Evolutionary conservation across 306 rosid genomes (phyloP).

Genomic region (Begonia peltatifolia): DNA sequence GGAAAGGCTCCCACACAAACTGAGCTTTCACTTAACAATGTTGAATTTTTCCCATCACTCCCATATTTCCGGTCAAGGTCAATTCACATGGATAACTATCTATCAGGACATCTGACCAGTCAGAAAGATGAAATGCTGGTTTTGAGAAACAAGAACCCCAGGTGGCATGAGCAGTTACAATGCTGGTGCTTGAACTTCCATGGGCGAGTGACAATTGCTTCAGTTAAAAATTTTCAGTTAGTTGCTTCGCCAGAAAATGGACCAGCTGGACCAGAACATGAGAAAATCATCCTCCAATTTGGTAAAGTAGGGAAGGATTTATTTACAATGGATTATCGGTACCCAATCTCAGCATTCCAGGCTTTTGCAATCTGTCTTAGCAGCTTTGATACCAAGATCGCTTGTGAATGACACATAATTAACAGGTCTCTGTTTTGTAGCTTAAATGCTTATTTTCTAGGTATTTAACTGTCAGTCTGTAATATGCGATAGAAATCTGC

Average conservation of each 20-base stretch:
- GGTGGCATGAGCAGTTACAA: conserved; percentile 75
- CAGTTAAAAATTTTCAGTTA: conserved; percentile 65
- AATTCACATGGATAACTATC: conserved; percentile 24
- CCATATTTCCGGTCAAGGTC: conserved; percentile 45
- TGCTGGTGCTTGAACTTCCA: conserved; percentile 78
- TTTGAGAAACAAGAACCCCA: conserved; percentile 55
- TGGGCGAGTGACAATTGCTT: conserved; percentile 62
- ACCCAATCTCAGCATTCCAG: conserved; percentile 67
- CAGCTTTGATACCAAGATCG: conserved; percentile 74
- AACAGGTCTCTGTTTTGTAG: too few relatives aligned
- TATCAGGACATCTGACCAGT: conserved; percentile 30
- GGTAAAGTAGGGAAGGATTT: conserved; percentile 68
- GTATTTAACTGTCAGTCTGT: too few relatives aligned
- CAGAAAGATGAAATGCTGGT: conserved; percentile 38
- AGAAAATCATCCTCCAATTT: conserved; percentile 57
- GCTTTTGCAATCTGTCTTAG: conserved; percentile 77
- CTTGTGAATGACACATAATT: conserved; percentile 39
- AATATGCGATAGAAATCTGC: too few relatives aligned
- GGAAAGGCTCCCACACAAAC: conserved; percentile 60
- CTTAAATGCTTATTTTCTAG: too few relatives aligned
- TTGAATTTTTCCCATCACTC: conserved; percentile 37
- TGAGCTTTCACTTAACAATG: conserved; percentile 31
- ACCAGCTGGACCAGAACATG: conserved; percentile 44
- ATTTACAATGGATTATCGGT: conserved; percentile 65
- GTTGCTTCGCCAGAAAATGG: conserved; percentile 54